phyloP scores from a whole-genome alignment of 768 basidiomycete genomes.

The Dacryopinax primogenitus region DNA sequence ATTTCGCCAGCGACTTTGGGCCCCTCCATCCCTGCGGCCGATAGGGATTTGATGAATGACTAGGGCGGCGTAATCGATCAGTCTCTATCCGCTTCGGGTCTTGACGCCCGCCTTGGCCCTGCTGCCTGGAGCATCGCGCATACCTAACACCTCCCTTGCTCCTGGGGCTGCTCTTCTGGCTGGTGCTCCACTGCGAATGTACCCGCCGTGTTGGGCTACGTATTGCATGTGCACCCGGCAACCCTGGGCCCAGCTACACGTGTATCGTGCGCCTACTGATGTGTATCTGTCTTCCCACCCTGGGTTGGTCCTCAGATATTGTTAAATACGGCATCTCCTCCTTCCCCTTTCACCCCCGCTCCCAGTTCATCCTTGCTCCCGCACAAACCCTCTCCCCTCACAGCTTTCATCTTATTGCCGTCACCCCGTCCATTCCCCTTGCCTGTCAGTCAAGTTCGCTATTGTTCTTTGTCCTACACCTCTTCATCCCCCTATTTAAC shows the following conservation, averaged over 20 bases:
- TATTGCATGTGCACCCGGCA: not conserved
- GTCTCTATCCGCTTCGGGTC: not conserved
- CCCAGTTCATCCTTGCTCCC: not conserved
- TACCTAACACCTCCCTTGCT: constrained; percentile 2
- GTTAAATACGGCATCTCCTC: not conserved
- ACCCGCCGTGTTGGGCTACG: not conserved
- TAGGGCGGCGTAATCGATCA: constrained; percentile 7
- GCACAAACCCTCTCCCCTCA: not conserved
- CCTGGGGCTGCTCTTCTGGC: not conserved
- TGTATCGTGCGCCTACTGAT: not conserved
- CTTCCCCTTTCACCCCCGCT: not conserved
- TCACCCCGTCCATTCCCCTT: no score
- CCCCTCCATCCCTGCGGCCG: not conserved
- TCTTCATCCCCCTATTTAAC: no score
- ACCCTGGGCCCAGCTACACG: not conserved
- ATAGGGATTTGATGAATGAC: constrained; percentile 1
- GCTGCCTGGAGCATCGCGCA: constrained; percentile 2
- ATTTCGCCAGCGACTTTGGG: not conserved
- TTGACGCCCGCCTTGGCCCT: constrained; percentile 5
- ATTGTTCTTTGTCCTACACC: no score
- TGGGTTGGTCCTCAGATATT: not conserved
- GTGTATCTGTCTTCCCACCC: not conserved
- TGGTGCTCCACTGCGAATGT: not conserved
- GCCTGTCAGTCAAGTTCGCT: no score
- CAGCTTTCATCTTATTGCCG: not conserved